These are phyloP conservation scores for Haplographium delicatum DNA, from an alignment of 495 filamentous ascomycete species.

Conservation along the genomic window DNA sequence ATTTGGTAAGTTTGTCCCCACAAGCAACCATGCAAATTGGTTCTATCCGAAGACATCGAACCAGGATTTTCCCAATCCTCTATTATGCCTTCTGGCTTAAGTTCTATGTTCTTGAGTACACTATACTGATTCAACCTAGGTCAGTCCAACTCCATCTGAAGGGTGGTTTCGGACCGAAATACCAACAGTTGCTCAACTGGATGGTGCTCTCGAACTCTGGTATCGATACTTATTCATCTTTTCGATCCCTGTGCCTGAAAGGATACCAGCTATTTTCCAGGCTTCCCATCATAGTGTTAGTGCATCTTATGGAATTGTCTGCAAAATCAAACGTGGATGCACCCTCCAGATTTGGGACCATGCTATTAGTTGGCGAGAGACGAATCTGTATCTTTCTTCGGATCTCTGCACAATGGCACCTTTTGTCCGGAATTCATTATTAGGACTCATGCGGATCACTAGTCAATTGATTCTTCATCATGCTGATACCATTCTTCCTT, in stretches of 20 bases:
- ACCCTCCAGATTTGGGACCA: conserved; percentile 67
- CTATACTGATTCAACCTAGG: too few species aligned
- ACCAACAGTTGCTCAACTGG: conserved; percentile 52
- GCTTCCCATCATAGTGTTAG: conserved; percentile 61
- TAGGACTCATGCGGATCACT: conserved; percentile 54
- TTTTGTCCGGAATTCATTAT: conserved; percentile 50
- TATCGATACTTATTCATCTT: conserved; percentile 66
- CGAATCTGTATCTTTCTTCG: conserved; percentile 54
- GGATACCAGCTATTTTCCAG: conserved; percentile 61
- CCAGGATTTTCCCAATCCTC: too few species aligned
- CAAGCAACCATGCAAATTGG: too few species aligned
- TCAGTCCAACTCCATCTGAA: conserved; percentile 42
- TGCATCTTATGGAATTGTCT: conserved; percentile 60
- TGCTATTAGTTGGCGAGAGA: conserved; percentile 61
- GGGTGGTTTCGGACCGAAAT: conserved; percentile 54
- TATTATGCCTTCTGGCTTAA: too few species aligned
- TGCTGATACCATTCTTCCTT: conserved; percentile 60
- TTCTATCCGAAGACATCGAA: too few species aligned
- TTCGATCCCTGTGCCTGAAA: conserved; percentile 58
- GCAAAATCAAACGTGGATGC: conserved; percentile 56
- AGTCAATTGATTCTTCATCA: conserved; percentile 57
- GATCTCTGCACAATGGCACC: conserved; percentile 53
- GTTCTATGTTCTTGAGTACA: too few species aligned
- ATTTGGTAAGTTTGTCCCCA: conserved; percentile 49
- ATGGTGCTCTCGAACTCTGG: conserved; percentile 55